Conservation (phyloP, 2,329 filamentous ascomycete genomes). For the Fusarium mangiferae region DNA sequence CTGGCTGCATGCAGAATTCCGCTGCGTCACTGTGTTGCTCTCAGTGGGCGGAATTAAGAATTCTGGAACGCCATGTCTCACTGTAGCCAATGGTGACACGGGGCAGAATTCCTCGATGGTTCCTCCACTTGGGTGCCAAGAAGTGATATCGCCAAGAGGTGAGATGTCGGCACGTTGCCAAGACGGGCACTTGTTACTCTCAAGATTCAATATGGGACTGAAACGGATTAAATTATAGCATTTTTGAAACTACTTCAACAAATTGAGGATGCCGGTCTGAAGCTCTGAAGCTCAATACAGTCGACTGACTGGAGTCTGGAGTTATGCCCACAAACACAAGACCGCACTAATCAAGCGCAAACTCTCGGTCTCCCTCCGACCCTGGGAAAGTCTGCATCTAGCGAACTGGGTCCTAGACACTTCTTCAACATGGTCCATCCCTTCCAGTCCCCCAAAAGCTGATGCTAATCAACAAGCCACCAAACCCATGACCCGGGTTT, state of each 20-base stretch:
- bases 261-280: too few relatives aligned
- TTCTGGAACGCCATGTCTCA: neutral
- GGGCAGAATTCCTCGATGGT: neutral
- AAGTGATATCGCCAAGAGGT: neutral
- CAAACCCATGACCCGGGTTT: neutral
- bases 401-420: neutral
- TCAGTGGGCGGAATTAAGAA: neutral
- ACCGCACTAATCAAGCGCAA: neutral
- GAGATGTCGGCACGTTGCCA: neutral
- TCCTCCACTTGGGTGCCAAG: neutral
- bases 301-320: neutral
- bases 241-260: too few relatives aligned
- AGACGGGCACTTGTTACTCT: neutral
- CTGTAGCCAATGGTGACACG: neutral
- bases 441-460: neutral
- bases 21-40: neutral
- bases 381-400: neutral
- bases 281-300: too few relatives aligned
- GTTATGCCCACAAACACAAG: neutral
- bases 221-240: too few relatives aligned
- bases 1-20: neutral
- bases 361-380: neutral
- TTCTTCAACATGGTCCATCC: neutral
- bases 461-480: constrained; percentile 4
- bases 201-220: neutral